Percentiles rank a stretch among this genome's conserved stretches.
Conservation (phyloP, 164 flowering plant genomes). For the Dillenia turbinata region DNA sequence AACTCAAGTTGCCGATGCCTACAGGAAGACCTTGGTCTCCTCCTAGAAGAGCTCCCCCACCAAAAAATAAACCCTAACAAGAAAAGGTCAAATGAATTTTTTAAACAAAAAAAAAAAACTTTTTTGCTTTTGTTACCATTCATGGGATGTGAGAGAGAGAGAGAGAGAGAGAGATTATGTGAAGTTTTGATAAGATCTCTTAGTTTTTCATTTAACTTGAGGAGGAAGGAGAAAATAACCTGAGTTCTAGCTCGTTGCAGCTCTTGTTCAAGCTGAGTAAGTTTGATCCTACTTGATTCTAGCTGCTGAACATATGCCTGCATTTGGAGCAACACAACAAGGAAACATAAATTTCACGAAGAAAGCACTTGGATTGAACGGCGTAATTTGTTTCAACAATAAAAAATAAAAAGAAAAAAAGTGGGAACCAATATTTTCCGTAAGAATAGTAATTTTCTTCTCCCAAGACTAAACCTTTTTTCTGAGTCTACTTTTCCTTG, state of each 20-base stretch:
- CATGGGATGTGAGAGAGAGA: too few relatives aligned
- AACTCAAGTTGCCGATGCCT: constrained; percentile 43
- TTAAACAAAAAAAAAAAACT: too few relatives aligned
- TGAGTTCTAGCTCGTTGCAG: constrained; percentile 89
- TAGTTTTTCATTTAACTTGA: too few relatives aligned
- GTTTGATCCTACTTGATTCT: constrained; percentile 89
- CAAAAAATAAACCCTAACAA: constrained; percentile 67
- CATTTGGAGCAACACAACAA: neutral
- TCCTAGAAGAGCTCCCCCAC: constrained; percentile 54
- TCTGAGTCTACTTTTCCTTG: constrained; percentile 97
- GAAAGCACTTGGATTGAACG: neutral
- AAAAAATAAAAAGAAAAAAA: neutral
- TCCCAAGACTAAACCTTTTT: constrained; percentile 59
- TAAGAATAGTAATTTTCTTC: neutral
- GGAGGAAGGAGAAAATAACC: constrained; percentile 26
- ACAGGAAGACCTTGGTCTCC: constrained; percentile 67
- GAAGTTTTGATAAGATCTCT: too few relatives aligned
- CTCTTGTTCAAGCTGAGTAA: constrained; percentile 92
- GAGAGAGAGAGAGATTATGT: too few relatives aligned
- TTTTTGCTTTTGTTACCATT: too few relatives aligned
- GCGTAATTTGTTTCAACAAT: neutral
- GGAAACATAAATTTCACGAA: neutral
- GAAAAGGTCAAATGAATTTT: neutral
- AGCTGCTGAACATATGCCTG: constrained; percentile 99
- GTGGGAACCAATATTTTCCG: neutral